Evolutionary conservation across 768 basidiomycete genomes (phyloP).

Genomic region (Sarcodon sp.): DNA sequence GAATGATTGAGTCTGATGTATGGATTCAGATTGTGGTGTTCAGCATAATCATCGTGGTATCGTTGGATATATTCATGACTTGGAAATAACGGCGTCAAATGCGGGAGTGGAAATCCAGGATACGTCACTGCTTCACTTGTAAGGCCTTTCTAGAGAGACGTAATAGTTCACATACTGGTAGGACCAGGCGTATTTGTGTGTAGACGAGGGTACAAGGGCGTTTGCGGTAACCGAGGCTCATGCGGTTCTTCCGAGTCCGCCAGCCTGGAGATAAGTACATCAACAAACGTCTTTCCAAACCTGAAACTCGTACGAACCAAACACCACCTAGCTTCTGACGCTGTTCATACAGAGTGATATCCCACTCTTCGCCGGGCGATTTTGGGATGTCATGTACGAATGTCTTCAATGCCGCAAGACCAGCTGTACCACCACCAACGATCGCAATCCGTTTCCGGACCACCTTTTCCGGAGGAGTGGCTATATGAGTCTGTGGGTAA

Average conservation of each 20-base stretch:
- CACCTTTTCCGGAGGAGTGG: no score
- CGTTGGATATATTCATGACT: constrained; percentile 28
- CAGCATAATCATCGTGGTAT: constrained; percentile 34
- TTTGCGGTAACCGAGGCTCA: constrained; percentile 38
- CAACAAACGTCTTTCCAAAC: background rate
- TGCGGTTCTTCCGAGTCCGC: constrained; percentile 17
- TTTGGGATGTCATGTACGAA: constrained; percentile 31
- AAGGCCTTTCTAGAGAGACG: background rate
- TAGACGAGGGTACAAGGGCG: constrained; percentile 39
- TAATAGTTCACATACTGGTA: constrained; percentile 14
- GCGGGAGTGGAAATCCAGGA: constrained; percentile 39
- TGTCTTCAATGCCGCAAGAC: constrained; percentile 38
- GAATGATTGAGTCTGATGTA: constrained; percentile 30
- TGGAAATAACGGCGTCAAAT: constrained; percentile 37
- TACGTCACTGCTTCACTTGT: constrained; percentile 25
- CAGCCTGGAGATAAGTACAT: constrained; percentile 14
- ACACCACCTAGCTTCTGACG: constrained; percentile 40
- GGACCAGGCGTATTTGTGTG: constrained; percentile 44
- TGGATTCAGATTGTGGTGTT: constrained; percentile 22
- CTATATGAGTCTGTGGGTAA: no score
- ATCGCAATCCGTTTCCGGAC: constrained; percentile 26
- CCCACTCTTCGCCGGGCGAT: constrained; percentile 23
- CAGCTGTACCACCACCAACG: constrained; percentile 45
- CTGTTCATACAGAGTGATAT: constrained; percentile 41
- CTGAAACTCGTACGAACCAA: constrained; percentile 23